These are phyloP conservation scores for Boletus sensibilis DNA, from an alignment of 768 basidiomycete genomes.

Conservation along the genomic window DNA sequence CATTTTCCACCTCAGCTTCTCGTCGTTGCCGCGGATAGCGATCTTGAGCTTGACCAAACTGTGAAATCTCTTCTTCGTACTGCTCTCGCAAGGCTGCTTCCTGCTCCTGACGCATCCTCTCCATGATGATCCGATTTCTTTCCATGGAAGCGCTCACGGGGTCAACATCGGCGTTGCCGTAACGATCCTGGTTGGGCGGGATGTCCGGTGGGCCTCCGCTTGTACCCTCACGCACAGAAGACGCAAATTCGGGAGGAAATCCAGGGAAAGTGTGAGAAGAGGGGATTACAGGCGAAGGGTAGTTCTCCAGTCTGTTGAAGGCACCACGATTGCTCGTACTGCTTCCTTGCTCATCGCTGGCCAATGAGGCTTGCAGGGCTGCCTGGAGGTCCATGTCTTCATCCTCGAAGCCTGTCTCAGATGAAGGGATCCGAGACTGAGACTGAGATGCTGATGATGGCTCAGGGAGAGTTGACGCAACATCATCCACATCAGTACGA, in stretches of 20 bases:
- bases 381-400: conserved; percentile 89
- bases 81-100: conserved; percentile 63
- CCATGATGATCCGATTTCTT: conserved; percentile 56
- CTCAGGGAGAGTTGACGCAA: conserved; percentile 64
- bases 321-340: conserved; percentile 3
- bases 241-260: conserved; percentile 11
- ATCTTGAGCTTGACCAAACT: conserved; percentile 18
- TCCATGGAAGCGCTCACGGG: conserved; percentile 68
- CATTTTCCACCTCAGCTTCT: conserved; percentile 37
- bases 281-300: conserved; percentile 26
- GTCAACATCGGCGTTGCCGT: conserved; percentile 40
- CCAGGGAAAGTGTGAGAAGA: conserved; percentile 30
- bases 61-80: conserved; percentile 43
- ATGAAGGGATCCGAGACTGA: conserved; percentile 6
- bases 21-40: conserved; percentile 4
- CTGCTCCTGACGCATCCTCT: conserved; percentile 64
- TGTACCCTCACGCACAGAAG: conserved; percentile 17
- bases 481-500: conserved; percentile 67
- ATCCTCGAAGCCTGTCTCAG: conserved; percentile 55
- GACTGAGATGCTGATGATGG: conserved; percentile 36
- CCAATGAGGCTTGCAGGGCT: conserved; percentile 79
- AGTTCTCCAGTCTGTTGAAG: conserved; percentile 13
- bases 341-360: conserved; percentile 20
- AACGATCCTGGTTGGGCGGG: conserved; percentile 32
- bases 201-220: conserved; percentile 15